Base-by-base conservation (phyloP, 345 rosid species). In the Gossypium turneri region DNA sequence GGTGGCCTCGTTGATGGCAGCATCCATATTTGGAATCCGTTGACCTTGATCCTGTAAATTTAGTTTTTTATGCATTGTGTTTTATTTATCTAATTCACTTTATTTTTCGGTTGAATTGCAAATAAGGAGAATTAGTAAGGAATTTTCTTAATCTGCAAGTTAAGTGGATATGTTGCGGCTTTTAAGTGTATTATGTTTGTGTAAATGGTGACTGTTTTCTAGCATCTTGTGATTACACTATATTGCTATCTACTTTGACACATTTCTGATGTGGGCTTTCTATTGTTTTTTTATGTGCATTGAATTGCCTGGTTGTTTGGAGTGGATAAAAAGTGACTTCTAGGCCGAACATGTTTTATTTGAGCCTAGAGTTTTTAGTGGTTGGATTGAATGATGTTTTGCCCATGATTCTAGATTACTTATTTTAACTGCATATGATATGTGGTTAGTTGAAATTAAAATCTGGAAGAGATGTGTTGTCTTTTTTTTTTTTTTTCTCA, bases 1-100 rank as follows among this genome's bases (percentile, higher is more conserved):
- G 99, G 99, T 53, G 97, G 99, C 12, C 97, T 91, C 25, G 94
- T 90, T 44, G 99, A 93, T 63, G 98, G 99, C 44, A 89, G 48
- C 75, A 93, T 96, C 71, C 93, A 84, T 84, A 76, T 96, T 10
- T 96, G 97, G 99, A 93, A 93, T 76, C 99, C 98, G 2, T 81
- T 79, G 43, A 63, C 87, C 63, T 70, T 96, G 87, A 90, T 92
- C 88, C 79, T 90, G 99, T 93, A 83, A 82, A 68, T 64, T 57
- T 1, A 2, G 38, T 11, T 53, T 66, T 76, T 29, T 0, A 15
- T 16, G 4, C 22, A 27, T 7, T 22, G 13, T 20, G 3, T 48
- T 3, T 43, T 7, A 19, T 61, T 29, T 52, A 10, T 67, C 43
- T 52, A 44, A 67, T 25, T 65, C 48, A 24, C 13, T 75, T 67